Conservation (phyloP, 2,329 filamentous ascomycete genomes). For the Aspergillus phoenicis region DNA sequence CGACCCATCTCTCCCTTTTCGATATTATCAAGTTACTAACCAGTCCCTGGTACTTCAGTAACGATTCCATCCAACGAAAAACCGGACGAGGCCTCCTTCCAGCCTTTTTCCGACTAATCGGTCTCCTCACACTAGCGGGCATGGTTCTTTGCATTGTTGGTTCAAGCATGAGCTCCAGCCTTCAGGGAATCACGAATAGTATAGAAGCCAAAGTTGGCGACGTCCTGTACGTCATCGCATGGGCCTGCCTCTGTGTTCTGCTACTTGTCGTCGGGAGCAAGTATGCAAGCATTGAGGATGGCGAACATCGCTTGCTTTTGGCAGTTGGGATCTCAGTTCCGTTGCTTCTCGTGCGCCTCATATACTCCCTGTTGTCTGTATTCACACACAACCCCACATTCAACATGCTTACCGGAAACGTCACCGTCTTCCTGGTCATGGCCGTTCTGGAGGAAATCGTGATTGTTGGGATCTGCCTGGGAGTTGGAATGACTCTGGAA, state of each 20-base stretch:
- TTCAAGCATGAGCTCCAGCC: constrained; percentile 19
- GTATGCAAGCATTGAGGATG: constrained; percentile 38
- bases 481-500: constrained; percentile 31
- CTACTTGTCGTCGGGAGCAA: constrained; percentile 36
- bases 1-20: constrained; percentile 3
- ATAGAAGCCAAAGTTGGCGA: constrained; percentile 47
- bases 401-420: constrained; percentile 44
- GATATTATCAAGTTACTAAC: constrained; percentile 1
- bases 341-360: constrained; percentile 54
- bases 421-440: constrained; percentile 50
- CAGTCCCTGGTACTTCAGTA: constrained; percentile 15
- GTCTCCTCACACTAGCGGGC: constrained; percentile 34
- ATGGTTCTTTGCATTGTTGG: constrained; percentile 50
- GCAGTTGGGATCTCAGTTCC: constrained; percentile 50
- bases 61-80: constrained; percentile 27
- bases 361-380: constrained; percentile 50
- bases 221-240: constrained; percentile 48
- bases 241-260: constrained; percentile 38
- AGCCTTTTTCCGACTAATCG: constrained; percentile 32
- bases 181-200: constrained; percentile 37
- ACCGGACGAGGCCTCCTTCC: constrained; percentile 24
- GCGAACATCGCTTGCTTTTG: constrained; percentile 52
- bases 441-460: constrained; percentile 55
- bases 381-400: constrained; percentile 50
- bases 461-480: constrained; percentile 47